Evolutionary conservation across 306 rosid genomes (phyloP).

Genomic region (Trichosanthes cucumerina): DNA sequence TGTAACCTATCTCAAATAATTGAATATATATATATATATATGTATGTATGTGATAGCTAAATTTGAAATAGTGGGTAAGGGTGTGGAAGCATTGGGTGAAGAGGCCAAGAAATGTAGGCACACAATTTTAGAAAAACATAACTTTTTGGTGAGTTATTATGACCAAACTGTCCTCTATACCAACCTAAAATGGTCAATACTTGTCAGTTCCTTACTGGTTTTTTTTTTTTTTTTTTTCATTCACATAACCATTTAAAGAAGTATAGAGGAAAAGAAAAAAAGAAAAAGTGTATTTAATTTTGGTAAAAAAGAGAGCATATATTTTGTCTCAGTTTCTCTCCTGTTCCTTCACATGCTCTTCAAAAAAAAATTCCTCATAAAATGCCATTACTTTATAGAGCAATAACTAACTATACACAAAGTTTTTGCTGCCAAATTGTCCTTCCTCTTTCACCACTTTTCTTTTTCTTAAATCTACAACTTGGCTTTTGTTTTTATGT

Average conservation of each 20-base stretch:
- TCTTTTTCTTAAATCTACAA: not conserved
- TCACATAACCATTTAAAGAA: not conserved
- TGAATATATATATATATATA: not conserved
- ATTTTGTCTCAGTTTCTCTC: constrained; percentile 10
- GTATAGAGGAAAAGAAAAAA: not conserved
- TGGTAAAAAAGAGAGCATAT: constrained; percentile 22
- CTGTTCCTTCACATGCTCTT: constrained; percentile 50
- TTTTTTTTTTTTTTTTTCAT: not conserved
- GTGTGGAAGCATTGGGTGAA: not conserved
- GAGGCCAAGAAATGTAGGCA: not conserved
- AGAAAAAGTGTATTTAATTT: not conserved
- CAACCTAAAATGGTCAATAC: not conserved
- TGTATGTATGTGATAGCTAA: not conserved
- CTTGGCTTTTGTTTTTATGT: not conserved
- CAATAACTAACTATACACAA: not conserved
- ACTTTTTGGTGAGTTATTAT: not conserved
- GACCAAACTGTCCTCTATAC: not conserved
- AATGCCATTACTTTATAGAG: not conserved
- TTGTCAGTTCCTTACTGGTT: not conserved
- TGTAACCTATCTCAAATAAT: not conserved
- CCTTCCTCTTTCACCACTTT: not conserved
- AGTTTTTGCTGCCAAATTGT: not conserved
- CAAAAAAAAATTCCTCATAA: not conserved
- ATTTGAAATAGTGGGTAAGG: not conserved
- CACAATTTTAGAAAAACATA: not conserved